Percentiles rank a stretch among this genome's conserved stretches.
Evolutionary conservation across 345 rosid genomes (phyloP).

Genomic region (Lumnitzera racemosa): DNA sequence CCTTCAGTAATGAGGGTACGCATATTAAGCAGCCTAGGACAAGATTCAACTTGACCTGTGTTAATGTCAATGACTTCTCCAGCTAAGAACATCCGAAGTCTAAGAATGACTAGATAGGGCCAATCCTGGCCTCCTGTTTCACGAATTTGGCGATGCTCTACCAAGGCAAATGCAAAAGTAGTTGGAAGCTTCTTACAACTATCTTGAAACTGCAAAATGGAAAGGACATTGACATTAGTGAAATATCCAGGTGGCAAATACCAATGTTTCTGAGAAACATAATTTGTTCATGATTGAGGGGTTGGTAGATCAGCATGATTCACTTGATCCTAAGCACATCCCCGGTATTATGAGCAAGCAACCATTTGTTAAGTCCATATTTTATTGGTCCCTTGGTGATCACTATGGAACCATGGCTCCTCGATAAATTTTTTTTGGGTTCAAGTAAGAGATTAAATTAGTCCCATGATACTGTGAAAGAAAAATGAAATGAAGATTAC

Average conservation of each 20-base stretch:
- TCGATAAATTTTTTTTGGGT: too few relatives aligned
- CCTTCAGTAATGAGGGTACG: conserved; percentile 27
- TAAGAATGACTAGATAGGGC: conserved; percentile 27
- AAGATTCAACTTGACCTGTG: conserved; percentile 31
- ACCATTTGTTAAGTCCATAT: too few relatives aligned
- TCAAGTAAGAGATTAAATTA: too few relatives aligned
- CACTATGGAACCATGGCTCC: too few relatives aligned
- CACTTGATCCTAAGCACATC: conserved; percentile 1
- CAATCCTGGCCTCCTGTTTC: conserved; percentile 6
- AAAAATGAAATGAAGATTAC: too few relatives aligned
- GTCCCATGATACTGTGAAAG: background rate
- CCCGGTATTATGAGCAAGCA: conserved; percentile 1
- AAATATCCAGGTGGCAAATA: background rate
- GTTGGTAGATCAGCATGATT: background rate
- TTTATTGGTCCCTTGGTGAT: too few relatives aligned
- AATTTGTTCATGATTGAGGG: background rate
- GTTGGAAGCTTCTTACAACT: conserved; percentile 38
- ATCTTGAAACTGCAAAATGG: conserved; percentile 48
- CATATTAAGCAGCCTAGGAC: conserved; percentile 51
- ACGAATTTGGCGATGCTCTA: conserved; percentile 54
- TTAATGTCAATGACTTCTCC: conserved; percentile 52
- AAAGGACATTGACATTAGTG: background rate
- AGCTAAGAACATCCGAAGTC: conserved; percentile 77
- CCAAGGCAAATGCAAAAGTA: conserved; percentile 81
- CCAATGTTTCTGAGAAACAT: background rate